These are phyloP conservation scores for Fusarium citri DNA, from an alignment of 2,329 filamentous ascomycete genomes.

Conservation along the genomic window DNA sequence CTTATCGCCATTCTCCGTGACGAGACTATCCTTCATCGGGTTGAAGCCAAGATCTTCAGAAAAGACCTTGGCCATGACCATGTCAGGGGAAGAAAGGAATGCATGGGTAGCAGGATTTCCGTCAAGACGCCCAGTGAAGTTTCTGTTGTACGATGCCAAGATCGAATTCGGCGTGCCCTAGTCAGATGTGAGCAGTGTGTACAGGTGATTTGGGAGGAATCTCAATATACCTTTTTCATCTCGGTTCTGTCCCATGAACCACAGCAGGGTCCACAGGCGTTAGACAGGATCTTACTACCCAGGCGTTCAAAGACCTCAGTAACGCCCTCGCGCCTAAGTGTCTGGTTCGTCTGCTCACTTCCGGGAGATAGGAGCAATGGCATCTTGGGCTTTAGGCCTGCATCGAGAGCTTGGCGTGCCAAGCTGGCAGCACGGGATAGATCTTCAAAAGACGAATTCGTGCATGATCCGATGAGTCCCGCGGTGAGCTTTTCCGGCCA, in stretches of 20 bases:
- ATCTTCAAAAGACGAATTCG: conserved; percentile 10
- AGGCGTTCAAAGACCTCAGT: neutral
- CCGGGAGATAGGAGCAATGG: conserved; percentile 1
- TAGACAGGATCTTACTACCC: conserved; percentile 68
- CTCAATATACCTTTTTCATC: neutral
- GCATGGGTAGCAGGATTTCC: conserved; percentile 98
- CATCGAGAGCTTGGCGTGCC: conserved; percentile 2
- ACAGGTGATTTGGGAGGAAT: fast-evolving
- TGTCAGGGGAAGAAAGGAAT: conserved; percentile 64
- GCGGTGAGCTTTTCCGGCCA: conserved; percentile 96
- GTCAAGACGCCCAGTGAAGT: conserved; percentile 96
- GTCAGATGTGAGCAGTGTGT: neutral
- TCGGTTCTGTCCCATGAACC: conserved; percentile 13
- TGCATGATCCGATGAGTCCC: conserved; percentile 53
- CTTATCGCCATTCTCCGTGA: conserved; percentile 54
- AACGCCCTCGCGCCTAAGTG: conserved; percentile 1
- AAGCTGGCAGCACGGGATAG: conserved; percentile 3
- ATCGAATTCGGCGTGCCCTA: conserved; percentile 5
- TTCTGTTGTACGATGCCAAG: conserved; percentile 92
- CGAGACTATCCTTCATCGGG: neutral
- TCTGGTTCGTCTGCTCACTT: conserved; percentile 16
- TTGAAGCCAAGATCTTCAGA: conserved; percentile 45
- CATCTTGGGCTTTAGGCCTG: conserved; percentile 11
- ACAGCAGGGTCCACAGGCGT: conserved; percentile 85
- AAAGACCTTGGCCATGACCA: conserved; percentile 13